Evolutionary conservation across 164 flowering plant genomes (phyloP), one percentile per base, ranked within the genome.

Genomic region (Vitis rupestris): DNA sequence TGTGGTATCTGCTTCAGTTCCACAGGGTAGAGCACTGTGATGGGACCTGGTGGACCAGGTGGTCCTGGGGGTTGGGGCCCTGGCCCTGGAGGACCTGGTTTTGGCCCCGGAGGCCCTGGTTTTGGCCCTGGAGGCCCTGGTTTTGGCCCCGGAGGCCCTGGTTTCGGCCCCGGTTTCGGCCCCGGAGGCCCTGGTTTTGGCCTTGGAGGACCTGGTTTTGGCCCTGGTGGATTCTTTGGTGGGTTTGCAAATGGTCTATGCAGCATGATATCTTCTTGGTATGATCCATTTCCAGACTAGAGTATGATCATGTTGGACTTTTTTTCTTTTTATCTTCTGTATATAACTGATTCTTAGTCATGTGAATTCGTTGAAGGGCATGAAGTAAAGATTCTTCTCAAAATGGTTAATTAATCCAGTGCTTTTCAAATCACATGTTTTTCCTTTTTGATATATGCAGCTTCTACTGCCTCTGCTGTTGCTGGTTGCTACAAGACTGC

Each of bases 401-500:
- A 37, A 37, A 37, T 37, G 44, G 44, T 4, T 37, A 6, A 37
- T 37, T 37, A 6, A 3, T 37, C 44, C 44, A 37, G 44, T 37
- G 8, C 4, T 37, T 37, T 37, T 37, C 44, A 37, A 37, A 37
- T 37, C 44, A 37, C 44, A 0, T 0, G 44, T 37, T 37, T 37
- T 37, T 37, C 44, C 44, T 37, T 37, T 37, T 4, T 37, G 44
- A 37, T 37, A 7, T 47, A 37, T 61, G 70, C 83, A 82, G 86
- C 71, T 61, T 82, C 55, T 80, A 52, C 57, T 76, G 81, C 70
- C 61, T 78, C 29, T 82, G 83, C 72, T 82, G 86, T 47, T 82
- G 86, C 70, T 78, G 83, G 77, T 5, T 82, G 76, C 65, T 80
- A 1, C 82, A 78, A 58, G 81, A 80, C 30, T 82, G 86, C 64